Percentiles rank a stretch among this genome's conserved stretches.
These are phyloP conservation scores for Leccinum longicurvipes DNA, from an alignment of 768 basidiomycete species.

Conservation along the genomic window DNA sequence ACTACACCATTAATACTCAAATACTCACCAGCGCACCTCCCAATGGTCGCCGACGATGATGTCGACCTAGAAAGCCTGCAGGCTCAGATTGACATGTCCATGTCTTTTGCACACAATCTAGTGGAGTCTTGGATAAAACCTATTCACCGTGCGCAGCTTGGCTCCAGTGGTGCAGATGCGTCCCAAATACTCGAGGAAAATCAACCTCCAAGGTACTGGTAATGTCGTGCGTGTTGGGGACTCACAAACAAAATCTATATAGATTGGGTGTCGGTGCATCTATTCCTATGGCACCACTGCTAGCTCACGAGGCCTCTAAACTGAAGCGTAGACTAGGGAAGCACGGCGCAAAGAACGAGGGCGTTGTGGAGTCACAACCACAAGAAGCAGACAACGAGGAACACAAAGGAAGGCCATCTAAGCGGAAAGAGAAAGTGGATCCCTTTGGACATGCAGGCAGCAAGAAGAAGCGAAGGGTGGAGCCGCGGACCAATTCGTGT, in stretches of 20 bases:
- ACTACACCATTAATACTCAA: no score
- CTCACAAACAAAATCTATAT: constrained; percentile 6
- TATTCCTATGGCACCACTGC: constrained; percentile 44
- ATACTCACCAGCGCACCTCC: background rate
- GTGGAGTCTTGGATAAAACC: constrained; percentile 77
- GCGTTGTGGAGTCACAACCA: constrained; percentile 35
- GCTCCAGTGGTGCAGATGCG: constrained; percentile 29
- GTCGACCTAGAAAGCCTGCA: constrained; percentile 68
- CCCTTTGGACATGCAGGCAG: constrained; percentile 45
- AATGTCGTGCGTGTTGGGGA: background rate
- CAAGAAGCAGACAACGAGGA: constrained; percentile 45
- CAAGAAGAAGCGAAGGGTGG: constrained; percentile 45
- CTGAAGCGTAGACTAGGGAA: constrained; percentile 59
- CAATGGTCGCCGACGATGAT: constrained; percentile 46
- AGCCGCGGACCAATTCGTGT: background rate
- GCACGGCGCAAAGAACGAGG: constrained; percentile 44
- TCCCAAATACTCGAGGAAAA: constrained; percentile 62
- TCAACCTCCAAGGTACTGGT: constrained; percentile 60
- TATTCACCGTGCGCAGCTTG: constrained; percentile 37
- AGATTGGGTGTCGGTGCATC: constrained; percentile 78
- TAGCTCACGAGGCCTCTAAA: constrained; percentile 54
- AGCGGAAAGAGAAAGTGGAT: constrained; percentile 58
- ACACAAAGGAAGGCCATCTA: constrained; percentile 53
- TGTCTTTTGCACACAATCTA: constrained; percentile 72
- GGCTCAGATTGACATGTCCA: constrained; percentile 78